Percentiles rank a stretch among this genome's conserved stretches.
Evolutionary conservation across 2,329 filamentous ascomycete genomes (phyloP).

Genomic region (Calonectria montana): DNA sequence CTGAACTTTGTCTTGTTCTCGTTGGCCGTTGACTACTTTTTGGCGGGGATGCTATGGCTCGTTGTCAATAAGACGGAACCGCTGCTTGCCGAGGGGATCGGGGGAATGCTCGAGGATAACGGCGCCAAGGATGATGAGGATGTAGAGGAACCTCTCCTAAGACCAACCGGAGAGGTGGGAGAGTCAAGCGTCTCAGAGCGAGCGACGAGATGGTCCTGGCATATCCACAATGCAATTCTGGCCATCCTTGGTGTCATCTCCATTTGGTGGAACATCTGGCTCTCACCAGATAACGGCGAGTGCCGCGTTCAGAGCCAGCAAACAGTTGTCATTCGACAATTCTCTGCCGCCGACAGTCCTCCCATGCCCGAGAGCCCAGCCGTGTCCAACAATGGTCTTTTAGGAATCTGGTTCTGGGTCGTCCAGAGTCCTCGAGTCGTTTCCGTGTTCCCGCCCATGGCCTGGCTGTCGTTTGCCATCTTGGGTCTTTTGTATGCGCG

Average conservation of each 20-base stretch:
- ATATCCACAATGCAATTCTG: conserved; percentile 53
- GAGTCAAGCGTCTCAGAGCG: not conserved
- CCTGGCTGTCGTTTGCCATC: conserved; percentile 59
- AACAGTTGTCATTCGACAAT: not conserved
- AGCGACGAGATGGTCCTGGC: conserved; percentile 50
- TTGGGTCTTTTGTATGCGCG: conserved; percentile 58
- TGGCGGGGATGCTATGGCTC: conserved; percentile 57
- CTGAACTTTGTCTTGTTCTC: conserved; percentile 58
- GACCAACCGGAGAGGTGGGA: conserved; percentile 3
- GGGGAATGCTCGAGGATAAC: conserved; percentile 17
- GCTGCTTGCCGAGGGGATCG: conserved; percentile 42
- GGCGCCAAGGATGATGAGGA: conserved; percentile 29
- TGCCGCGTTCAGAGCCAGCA: conserved; percentile 42
- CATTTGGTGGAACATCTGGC: conserved; percentile 61
- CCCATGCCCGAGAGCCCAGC: conserved; percentile 13
- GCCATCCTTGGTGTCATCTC: conserved; percentile 48
- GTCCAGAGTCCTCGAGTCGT: conserved; percentile 44
- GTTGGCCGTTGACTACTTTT: conserved; percentile 57
- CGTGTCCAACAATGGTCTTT: conserved; percentile 38
- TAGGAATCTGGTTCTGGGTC: conserved; percentile 56
- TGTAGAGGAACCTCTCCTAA: conserved; percentile 48
- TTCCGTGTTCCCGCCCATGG: conserved; percentile 57
- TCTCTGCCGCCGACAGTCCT: not conserved
- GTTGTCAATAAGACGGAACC: conserved; percentile 49
- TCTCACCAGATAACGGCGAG: conserved; percentile 53